These are phyloP conservation scores for Eustoma russellianum DNA, from an alignment of 257 asterid genomes.

Conservation along the genomic window DNA sequence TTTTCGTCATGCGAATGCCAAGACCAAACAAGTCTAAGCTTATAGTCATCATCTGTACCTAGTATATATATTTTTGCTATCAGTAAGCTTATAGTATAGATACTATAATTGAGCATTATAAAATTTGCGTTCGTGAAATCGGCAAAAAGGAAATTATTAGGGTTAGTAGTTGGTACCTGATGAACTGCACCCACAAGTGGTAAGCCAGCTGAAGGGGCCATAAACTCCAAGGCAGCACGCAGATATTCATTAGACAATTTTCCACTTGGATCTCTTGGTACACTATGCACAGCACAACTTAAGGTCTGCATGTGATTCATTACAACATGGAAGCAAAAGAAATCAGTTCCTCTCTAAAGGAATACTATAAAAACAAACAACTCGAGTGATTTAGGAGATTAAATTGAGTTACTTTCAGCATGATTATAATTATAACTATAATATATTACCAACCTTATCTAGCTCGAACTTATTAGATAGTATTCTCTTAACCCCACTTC, in stretches of 20 bases:
- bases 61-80: no score
- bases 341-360: neutral
- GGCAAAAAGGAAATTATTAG: no score
- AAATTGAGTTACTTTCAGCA: neutral
- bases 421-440: neutral
- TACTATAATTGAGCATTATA: no score
- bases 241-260: slow-evolving; percentile 60
- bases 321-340: neutral
- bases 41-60: no score
- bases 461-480: slow-evolving; percentile 71
- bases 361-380: neutral
- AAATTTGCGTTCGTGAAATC: no score
- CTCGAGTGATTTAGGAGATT: no score
- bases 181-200: slow-evolving; percentile 81
- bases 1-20: no score
- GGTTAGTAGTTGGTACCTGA: slow-evolving; percentile 30
- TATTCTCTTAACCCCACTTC: slow-evolving; percentile 66
- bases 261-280: slow-evolving; percentile 59
- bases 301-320: slow-evolving; percentile 33
- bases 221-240: slow-evolving; percentile 50
- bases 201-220: slow-evolving; percentile 74
- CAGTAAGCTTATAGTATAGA: no score
- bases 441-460: slow-evolving; percentile 49
- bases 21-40: no score
- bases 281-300: slow-evolving; percentile 39